Base-by-base conservation (phyloP, 352 stramenopile genomes). In the Pythium brachiatum region DNA sequence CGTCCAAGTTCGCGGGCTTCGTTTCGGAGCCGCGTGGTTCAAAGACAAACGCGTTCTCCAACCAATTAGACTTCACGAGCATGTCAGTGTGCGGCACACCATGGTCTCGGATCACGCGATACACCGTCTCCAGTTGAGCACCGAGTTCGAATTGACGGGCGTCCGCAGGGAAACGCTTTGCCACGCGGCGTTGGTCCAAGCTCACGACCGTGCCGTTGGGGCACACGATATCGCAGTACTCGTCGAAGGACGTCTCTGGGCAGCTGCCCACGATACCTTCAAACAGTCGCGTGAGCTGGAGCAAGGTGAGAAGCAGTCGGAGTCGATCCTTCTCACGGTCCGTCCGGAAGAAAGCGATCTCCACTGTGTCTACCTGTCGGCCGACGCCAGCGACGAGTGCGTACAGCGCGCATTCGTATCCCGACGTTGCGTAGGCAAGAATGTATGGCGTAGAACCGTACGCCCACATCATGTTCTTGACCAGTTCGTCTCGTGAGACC, bases 391-490 rank as follows among this genome's bases (percentile, higher is more conserved):
- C 18, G 7, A 16, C 7, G 8, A 59, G 9, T n/a, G 53, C 53
- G 36, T 21, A 50, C 6, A 59, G 53, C 21, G 18, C 6, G 8
- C n/a, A 34, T 3, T 31, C 12, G 53, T 47, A 11, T 7, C 53
- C 53, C 5, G 32, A 11, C 18, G 53, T 21, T 15, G 32, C 53
- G n/a, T 59, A 59, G 5, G 16, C 53, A 23, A 59, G 27, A n/a
- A 59, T 18, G 36, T 59, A 59, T 15, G 53, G 53, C 4, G 34
- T 34, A 18, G 47, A 11, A n/a, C 53, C 53, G 53, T 59, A 50
- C 18, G 32, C 50, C 53, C 53, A 59, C 5, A 48, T 34, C 16
- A 59, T 12, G 32, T 59, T 59, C 4, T 59, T 15, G 15, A 7
- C 18, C 4, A 59, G 53, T 20, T 59, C 53, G 13, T 7, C 9